A percentile compares a stretch with the other conserved stretches of the same genome.
phyloP scores from a whole-genome alignment of 345 rosid species.

The Eutrema japonicum region DNA sequence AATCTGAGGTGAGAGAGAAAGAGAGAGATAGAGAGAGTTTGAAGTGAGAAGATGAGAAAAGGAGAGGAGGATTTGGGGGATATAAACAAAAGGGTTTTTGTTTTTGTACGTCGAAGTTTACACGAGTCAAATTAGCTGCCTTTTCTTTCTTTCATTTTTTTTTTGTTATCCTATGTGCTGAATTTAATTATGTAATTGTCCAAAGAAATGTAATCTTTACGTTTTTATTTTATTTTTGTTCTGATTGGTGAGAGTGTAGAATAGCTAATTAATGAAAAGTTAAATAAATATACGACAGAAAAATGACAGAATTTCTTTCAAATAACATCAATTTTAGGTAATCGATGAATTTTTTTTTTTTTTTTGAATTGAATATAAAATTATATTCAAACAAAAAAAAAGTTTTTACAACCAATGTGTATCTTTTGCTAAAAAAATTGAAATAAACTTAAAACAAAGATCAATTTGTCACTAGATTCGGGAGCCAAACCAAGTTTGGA shows the following conservation, averaged over 20 bases:
- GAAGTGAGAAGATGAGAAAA: constrained; percentile 49
- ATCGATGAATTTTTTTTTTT: background rate
- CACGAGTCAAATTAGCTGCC: constrained; percentile 26
- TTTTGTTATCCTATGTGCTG: background rate
- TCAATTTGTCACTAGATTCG: too few relatives aligned
- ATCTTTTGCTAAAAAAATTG: too few relatives aligned
- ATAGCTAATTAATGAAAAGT: background rate
- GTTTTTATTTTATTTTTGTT: background rate
- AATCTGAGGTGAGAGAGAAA: constrained; percentile 29
- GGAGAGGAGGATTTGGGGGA: constrained; percentile 46
- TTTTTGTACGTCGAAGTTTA: constrained; percentile 41
- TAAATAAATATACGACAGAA: background rate
- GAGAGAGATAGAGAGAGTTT: constrained; percentile 32
- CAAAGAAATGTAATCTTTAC: background rate
- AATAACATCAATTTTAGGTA: background rate
- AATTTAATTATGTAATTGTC: background rate
- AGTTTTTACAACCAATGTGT: too few relatives aligned
- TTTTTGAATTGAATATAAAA: too few relatives aligned
- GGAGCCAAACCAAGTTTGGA: too few relatives aligned
- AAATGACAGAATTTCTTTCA: background rate
- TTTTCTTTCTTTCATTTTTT: background rate
- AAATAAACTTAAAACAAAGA: too few relatives aligned
- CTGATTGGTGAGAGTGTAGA: constrained; percentile 12
- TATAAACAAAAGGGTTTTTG: constrained; percentile 44
- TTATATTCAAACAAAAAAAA: too few relatives aligned